phyloP scores from a whole-genome alignment of 257 asterid genomes.

The Agastache rugosa region DNA sequence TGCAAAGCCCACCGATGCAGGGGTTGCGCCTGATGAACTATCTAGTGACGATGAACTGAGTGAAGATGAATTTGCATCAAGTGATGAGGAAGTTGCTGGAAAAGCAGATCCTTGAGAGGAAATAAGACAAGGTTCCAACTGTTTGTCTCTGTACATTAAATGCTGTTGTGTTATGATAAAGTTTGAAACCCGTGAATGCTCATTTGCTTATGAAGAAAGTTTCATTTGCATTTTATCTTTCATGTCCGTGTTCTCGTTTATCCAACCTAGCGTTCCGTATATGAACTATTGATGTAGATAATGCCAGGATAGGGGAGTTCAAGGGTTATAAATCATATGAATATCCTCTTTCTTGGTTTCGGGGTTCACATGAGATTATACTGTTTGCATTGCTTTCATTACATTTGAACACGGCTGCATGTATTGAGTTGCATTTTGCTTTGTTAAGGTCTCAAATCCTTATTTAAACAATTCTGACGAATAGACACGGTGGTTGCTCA shows the following conservation, averaged over 20 bases:
- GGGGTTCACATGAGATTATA: background rate
- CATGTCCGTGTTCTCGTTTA: background rate
- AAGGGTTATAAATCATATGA: background rate
- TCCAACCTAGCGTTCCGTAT: background rate
- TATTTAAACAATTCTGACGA: background rate
- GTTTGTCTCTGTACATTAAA: slow-evolving; percentile 63
- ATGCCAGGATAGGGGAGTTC: background rate
- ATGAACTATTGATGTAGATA: background rate
- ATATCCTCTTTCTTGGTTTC: background rate
- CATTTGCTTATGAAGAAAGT: slow-evolving; percentile 30
- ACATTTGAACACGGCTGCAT: too few relatives aligned
- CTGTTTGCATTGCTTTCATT: background rate
- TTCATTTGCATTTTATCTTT: slow-evolving; percentile 10
- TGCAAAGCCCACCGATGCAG: slow-evolving; percentile 81
- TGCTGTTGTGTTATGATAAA: slow-evolving; percentile 39
- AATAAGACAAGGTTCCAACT: slow-evolving; percentile 14
- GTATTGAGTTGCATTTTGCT: background rate
- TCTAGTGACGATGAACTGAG: slow-evolving; percentile 79
- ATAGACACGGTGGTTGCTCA: background rate
- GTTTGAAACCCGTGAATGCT: slow-evolving; percentile 25
- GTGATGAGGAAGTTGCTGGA: slow-evolving; percentile 79
- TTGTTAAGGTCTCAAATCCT: background rate
- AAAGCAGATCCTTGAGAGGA: slow-evolving; percentile 64
- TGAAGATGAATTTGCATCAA: slow-evolving; percentile 74
- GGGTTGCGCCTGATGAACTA: slow-evolving; percentile 68